Conservation (phyloP, 257 asterid species). For the Solanum chaucha region DNA sequence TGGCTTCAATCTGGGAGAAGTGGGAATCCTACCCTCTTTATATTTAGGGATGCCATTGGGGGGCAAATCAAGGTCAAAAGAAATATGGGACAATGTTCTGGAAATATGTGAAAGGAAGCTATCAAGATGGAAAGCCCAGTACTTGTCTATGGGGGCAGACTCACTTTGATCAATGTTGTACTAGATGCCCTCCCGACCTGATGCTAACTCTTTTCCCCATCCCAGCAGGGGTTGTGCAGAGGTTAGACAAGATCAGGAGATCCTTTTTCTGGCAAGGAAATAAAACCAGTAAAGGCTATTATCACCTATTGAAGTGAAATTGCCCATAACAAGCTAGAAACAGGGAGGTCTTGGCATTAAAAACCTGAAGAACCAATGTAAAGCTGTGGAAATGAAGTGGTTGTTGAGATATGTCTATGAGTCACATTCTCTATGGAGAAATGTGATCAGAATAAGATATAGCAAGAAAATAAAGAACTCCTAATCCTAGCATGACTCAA, state of each 20-base stretch:
- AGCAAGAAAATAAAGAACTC: too few species aligned
- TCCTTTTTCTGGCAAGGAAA: background rate
- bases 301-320: background rate
- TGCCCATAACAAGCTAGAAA: background rate
- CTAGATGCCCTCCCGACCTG: background rate
- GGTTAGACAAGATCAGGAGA: background rate
- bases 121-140: background rate
- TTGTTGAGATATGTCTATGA: background rate
- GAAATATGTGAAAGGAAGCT: background rate
- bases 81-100: background rate
- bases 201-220: background rate
- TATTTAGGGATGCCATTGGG: background rate
- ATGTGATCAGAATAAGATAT: too few species aligned
- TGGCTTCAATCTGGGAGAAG: background rate
- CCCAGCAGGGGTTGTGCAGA: background rate
- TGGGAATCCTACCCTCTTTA: background rate
- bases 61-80: background rate
- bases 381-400: background rate
- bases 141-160: background rate
- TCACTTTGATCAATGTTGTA: background rate
- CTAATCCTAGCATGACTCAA: too few species aligned
- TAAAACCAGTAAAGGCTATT: background rate
- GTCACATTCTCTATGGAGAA: too few species aligned
- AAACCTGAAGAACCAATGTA: background rate
- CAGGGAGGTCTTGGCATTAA: background rate